phyloP scores from a whole-genome alignment of 2,329 filamentous ascomycete species.

The Macrophomina pseudophaseolina region DNA sequence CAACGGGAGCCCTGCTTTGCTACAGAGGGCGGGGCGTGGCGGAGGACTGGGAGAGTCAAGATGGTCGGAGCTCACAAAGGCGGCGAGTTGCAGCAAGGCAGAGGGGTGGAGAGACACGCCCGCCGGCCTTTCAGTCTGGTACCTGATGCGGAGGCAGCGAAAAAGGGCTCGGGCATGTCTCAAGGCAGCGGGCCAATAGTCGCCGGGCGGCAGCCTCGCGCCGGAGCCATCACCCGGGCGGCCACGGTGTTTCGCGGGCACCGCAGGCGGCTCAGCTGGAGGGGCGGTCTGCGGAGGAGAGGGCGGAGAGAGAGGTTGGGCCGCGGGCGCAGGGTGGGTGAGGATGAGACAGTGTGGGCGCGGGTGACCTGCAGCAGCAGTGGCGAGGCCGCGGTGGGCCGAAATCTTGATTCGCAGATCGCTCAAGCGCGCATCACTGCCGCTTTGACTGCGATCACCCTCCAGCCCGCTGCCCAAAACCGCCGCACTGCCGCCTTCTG shows the following conservation, averaged over 20 bases:
- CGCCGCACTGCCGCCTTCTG: background rate
- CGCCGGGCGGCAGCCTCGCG: no score
- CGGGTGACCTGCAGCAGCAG: background rate
- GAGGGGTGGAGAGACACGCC: no score
- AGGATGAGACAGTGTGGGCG: background rate
- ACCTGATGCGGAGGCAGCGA: background rate
- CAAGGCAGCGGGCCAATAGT: background rate
- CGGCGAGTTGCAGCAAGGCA: no score
- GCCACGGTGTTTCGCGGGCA: background rate
- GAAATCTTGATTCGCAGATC: slow-evolving; percentile 18
- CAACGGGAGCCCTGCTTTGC: no score
- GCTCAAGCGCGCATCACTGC: background rate
- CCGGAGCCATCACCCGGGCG: background rate
- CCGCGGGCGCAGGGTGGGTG: background rate
- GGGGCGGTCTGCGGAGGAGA: background rate
- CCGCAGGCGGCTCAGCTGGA: background rate
- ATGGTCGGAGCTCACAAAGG: no score
- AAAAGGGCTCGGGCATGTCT: background rate
- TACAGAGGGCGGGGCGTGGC: no score
- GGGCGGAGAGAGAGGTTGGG: background rate
- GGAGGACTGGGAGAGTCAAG: no score
- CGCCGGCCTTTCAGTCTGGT: no score
- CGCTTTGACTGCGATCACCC: slow-evolving; percentile 10
- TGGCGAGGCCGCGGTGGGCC: slow-evolving; percentile 9
- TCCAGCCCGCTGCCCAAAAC: slow-evolving; percentile 3